These are phyloP conservation scores for Penicillium maclennaniae DNA, from an alignment of 495 filamentous ascomycete genomes.

Conservation along the genomic window DNA sequence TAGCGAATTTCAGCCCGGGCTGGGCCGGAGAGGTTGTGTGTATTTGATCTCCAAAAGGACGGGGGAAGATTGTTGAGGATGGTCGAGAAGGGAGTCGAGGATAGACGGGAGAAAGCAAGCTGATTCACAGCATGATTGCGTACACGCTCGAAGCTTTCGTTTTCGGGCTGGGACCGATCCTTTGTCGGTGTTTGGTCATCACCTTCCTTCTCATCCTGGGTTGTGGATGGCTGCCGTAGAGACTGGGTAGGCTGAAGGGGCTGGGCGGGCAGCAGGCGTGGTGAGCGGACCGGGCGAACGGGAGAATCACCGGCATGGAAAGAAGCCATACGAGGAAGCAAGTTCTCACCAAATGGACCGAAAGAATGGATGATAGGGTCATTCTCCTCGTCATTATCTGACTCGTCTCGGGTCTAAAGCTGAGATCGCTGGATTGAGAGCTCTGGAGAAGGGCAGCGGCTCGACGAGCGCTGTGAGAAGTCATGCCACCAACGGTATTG, in stretches of 20 bases:
- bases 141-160: slow-evolving; percentile 34
- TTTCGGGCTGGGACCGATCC: slow-evolving; percentile 32
- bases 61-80: slow-evolving; percentile 81
- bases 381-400: slow-evolving; percentile 86
- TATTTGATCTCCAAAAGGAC: slow-evolving; percentile 50
- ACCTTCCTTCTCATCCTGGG: slow-evolving; percentile 22
- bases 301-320: slow-evolving; percentile 60
- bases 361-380: slow-evolving; percentile 89
- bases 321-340: slow-evolving; percentile 73
- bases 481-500: slow-evolving; percentile 22
- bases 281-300: slow-evolving; percentile 33
- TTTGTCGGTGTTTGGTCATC: slow-evolving; percentile 16
- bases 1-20: slow-evolving; percentile 59
- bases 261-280: slow-evolving; percentile 29
- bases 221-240: slow-evolving; percentile 28
- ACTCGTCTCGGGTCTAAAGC: slow-evolving; percentile 55
- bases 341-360: slow-evolving; percentile 78
- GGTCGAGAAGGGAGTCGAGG: slow-evolving; percentile 86
- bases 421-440: slow-evolving; percentile 53
- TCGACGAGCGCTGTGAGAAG: slow-evolving; percentile 23
- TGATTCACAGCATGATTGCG: slow-evolving; percentile 89
- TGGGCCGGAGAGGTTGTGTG: slow-evolving; percentile 41
- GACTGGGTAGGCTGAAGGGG: slow-evolving; percentile 39
- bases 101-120: slow-evolving; percentile 89
- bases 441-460: slow-evolving; percentile 33